Conservation (phyloP, 768 basidiomycete species). For the Scleroderma bovista region DNA sequence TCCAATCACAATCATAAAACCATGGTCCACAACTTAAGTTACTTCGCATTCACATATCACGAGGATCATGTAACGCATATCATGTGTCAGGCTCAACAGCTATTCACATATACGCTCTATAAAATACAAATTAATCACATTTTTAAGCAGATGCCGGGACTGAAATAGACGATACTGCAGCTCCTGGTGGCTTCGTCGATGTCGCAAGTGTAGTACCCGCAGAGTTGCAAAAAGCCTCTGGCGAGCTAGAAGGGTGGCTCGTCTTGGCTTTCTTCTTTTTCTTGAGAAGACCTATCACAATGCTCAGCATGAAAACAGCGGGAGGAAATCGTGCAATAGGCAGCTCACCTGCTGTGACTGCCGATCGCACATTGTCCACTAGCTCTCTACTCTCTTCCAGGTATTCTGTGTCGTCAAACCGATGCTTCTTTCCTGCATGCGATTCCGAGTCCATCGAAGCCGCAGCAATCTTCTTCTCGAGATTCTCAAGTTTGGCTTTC, state of each 20-base stretch:
- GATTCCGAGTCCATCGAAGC: slow-evolving; percentile 39
- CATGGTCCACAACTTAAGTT: too few species aligned
- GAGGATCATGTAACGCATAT: too few species aligned
- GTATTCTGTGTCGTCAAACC: slow-evolving; percentile 89
- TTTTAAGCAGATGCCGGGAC: slow-evolving; percentile 4
- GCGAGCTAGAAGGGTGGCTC: slow-evolving; percentile 10
- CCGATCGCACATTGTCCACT: slow-evolving; percentile 86
- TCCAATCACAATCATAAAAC: slow-evolving; percentile 32
- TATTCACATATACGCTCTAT: neutral
- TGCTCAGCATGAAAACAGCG: slow-evolving; percentile 16
- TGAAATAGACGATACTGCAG: slow-evolving; percentile 3
- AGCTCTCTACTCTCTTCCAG: slow-evolving; percentile 88
- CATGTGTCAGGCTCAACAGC: too few species aligned
- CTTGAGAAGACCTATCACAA: slow-evolving; percentile 56
- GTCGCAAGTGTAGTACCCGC: neutral
- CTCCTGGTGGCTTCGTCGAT: slow-evolving; percentile 1
- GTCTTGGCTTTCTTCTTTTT: slow-evolving; percentile 70
- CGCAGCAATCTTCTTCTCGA: slow-evolving; percentile 67
- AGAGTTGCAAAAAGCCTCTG: slow-evolving; percentile 19
- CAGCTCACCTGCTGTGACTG: slow-evolving; percentile 71
- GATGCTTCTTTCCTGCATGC: slow-evolving; percentile 72
- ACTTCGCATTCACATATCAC: too few species aligned
- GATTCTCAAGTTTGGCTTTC: slow-evolving; percentile 74
- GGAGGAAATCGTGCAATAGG: neutral
- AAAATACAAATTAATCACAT: neutral